Base-by-base conservation (phyloP, 768 basidiomycete species). In the Boletales sp. region DNA sequence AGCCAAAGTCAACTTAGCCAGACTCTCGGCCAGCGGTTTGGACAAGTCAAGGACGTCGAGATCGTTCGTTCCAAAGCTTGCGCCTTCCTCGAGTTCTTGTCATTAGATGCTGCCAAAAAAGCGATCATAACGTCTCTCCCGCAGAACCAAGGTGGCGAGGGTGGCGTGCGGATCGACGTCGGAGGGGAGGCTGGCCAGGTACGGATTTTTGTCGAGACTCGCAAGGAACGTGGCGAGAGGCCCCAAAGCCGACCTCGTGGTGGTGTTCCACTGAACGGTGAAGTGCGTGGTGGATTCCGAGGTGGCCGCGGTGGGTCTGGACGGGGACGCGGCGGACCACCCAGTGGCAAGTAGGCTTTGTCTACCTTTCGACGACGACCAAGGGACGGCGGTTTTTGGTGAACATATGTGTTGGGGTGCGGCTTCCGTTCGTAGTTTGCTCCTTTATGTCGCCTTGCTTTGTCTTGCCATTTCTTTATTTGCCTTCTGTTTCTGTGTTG, bases 201-300 rank as follows among this genome's bases (percentile, higher is more conserved):
- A 31, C 74, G 86, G 51, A 83, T 97, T 51, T 76, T 72, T 52
- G 82, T 97, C 32, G 94, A 95, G 78, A 90, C 87, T 38, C 81
- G 90, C 68, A 97, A 93, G 75, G 94, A 97, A 72, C 79, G 92
- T 40, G 82, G 83, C 34, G 92, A 97, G n/a, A 72, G 94, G 49
- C 84, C 85, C 3, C 71, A 75, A 2, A 75, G 69, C 55, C 71
- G 86, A 31, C 76, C 82, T 14, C 77, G 87, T 15, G 83, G 85
- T 37, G 86, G 83, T 30, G 72, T 73, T 1, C 82, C 86, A 15
- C 24, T 69, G 19, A 82, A 78, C 19, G 77, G 78, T 5, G 71
- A 74, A 21, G 43, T 54, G 34, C 75, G 78, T 17, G 70, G 81
- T 45, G 74, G 74, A 27, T 79, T 73, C 56, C 72, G 74, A 31